These are phyloP conservation scores for Pelargonium citronellum DNA, from an alignment of 441 rosid genomes.

Conservation along the genomic window DNA sequence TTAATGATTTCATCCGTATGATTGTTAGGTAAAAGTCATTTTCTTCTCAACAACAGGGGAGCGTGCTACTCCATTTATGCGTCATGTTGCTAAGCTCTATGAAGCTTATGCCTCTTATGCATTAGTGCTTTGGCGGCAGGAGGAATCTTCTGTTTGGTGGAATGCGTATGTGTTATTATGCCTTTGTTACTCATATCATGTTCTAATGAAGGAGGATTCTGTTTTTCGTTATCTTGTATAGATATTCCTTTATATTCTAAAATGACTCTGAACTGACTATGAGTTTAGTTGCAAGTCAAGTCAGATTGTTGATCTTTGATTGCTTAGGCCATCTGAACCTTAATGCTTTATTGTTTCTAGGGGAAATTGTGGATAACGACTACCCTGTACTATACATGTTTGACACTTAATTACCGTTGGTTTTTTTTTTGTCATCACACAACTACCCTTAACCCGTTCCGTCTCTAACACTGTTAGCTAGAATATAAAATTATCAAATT, in stretches of 20 bases:
- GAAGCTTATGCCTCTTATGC: slow-evolving; percentile 78
- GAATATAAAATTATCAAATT: too few relatives aligned
- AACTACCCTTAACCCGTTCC: too few relatives aligned
- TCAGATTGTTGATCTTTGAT: slow-evolving; percentile 10
- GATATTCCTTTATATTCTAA: not conserved
- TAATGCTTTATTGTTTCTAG: slow-evolving; percentile 7
- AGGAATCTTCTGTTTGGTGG: slow-evolving; percentile 96
- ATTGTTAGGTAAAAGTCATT: slow-evolving; percentile 72
- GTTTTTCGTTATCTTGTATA: not conserved
- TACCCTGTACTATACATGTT: too few relatives aligned
- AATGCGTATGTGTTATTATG: slow-evolving; percentile 52
- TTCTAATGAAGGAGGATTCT: not conserved
- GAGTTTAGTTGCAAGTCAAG: too few relatives aligned
- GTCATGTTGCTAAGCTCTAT: slow-evolving; percentile 73
- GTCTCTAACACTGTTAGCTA: too few relatives aligned
- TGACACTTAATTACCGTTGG: too few relatives aligned
- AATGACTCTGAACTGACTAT: too few relatives aligned
- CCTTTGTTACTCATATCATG: slow-evolving; percentile 13
- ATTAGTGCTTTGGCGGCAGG: slow-evolving; percentile 80
- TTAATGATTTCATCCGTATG: slow-evolving; percentile 14
- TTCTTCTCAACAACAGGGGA: slow-evolving; percentile 96
- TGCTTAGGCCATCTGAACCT: slow-evolving; percentile 2
- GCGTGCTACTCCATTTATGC: slow-evolving; percentile 80
- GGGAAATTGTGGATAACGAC: too few relatives aligned
- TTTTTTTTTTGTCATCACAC: too few relatives aligned